Evolutionary conservation across 768 basidiomycete species (phyloP).

Genomic region (Pisolithus microcarpus): DNA sequence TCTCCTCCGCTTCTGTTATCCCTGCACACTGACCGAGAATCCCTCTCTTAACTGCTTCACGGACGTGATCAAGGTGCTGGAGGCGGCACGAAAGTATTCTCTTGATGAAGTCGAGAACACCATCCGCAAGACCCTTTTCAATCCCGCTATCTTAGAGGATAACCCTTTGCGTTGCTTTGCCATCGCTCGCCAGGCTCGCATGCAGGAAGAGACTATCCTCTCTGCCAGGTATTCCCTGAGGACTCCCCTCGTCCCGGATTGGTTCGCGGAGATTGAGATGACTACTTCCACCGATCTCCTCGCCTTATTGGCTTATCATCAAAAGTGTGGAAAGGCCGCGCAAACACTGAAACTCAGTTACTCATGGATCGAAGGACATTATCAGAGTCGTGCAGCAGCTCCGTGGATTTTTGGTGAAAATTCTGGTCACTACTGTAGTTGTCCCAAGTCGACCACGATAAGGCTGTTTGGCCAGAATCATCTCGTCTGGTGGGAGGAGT

Average conservation of each 20-base stretch:
- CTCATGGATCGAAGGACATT: constrained; percentile 12
- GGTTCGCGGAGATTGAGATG: constrained; percentile 21
- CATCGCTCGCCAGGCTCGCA: constrained; percentile 20
- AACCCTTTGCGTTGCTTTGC: constrained; percentile 27
- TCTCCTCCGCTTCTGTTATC: constrained; percentile 24
- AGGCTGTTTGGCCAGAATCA: not conserved
- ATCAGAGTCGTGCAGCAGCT: not conserved
- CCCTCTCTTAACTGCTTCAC: constrained; percentile 9
- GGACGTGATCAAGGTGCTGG: constrained; percentile 8
- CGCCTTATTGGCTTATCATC: constrained; percentile 16
- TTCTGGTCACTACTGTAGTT: not conserved
- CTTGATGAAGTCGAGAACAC: constrained; percentile 13
- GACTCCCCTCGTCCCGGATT: constrained; percentile 15
- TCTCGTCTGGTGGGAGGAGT: constrained; percentile 17
- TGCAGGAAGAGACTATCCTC: constrained; percentile 16
- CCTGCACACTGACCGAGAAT: constrained; percentile 13
- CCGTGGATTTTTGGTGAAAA: not conserved
- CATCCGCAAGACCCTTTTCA: constrained; percentile 13
- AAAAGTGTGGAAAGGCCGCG: constrained; percentile 9
- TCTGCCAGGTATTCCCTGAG: constrained; percentile 25
- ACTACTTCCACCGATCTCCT: constrained; percentile 23
- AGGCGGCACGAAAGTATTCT: constrained; percentile 13
- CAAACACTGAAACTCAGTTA: constrained; percentile 1
- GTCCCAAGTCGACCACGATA: not conserved
- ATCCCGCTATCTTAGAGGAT: constrained; percentile 10